A percentile compares a stretch with the other conserved stretches of the same genome.
These are phyloP conservation scores for Saturnispora zaruensis DNA, from an alignment of 805 yeast genomes.

Conservation along the genomic window DNA sequence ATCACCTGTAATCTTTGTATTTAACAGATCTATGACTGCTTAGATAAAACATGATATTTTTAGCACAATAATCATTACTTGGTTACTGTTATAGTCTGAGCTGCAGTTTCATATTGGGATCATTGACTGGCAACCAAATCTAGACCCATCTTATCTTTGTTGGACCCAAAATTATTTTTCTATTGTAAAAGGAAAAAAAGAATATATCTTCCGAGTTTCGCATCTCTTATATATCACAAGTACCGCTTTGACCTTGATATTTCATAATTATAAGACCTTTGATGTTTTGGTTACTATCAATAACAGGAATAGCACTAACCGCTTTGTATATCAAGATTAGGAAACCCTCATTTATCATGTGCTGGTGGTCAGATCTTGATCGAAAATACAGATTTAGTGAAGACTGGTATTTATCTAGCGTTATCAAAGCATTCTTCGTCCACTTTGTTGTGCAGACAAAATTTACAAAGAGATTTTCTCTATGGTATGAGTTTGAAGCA, in stretches of 20 bases:
- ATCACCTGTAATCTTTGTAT: no score
- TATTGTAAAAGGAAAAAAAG: neutral
- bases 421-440: constrained; percentile 32
- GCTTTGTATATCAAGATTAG: neutral
- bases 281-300: neutral
- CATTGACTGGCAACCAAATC: no score
- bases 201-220: neutral
- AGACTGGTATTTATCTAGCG: constrained; percentile 45
- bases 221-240: neutral
- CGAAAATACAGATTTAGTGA: constrained; percentile 38
- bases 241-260: neutral
- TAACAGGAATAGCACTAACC: neutral
- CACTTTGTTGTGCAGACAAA: constrained; percentile 32
- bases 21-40: no score
- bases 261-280: neutral
- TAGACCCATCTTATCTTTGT: neutral
- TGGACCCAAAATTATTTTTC: neutral
- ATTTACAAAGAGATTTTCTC: constrained; percentile 39
- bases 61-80: no score
- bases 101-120: no score
- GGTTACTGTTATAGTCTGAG: no score
- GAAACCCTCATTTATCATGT: neutral
- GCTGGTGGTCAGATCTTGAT: constrained; percentile 22
- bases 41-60: no score
- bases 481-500: constrained; percentile 63